A percentile compares a stretch with the other conserved stretches of the same genome.
phyloP scores from a whole-genome alignment of 345 rosid species.

The Pistacia atlantica region DNA sequence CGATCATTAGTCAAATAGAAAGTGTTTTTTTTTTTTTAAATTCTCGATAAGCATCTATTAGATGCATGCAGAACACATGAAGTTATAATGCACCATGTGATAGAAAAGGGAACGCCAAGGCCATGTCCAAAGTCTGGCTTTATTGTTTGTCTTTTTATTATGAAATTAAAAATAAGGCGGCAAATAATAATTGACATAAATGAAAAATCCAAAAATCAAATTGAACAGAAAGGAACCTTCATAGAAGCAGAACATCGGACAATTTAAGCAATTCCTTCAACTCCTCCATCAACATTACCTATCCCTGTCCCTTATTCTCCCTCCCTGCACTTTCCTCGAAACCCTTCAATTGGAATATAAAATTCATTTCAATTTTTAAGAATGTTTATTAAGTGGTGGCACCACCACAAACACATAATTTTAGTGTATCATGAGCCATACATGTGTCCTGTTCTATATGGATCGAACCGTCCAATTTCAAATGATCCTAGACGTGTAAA shows the following conservation, averaged over 20 bases:
- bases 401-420: neutral
- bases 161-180: neutral
- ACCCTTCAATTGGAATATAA: slow-evolving; percentile 7
- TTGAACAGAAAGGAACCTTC: slow-evolving; percentile 42
- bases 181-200: neutral
- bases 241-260: slow-evolving; percentile 30
- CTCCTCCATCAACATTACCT: neutral
- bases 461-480: slow-evolving; percentile 15
- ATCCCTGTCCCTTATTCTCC: neutral
- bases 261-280: slow-evolving; percentile 17
- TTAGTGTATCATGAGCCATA: neutral
- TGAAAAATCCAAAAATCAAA: slow-evolving; percentile 26
- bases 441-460: neutral
- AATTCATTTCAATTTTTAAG: no score
- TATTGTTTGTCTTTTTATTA: neutral
- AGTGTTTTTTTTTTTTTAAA: no score
- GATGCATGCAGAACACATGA: neutral
- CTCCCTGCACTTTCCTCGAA: slow-evolving; percentile 52
- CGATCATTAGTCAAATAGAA: no score
- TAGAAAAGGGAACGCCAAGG: neutral
- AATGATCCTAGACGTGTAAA: no score
- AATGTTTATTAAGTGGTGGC: neutral
- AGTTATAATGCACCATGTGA: neutral
- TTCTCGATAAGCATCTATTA: neutral
- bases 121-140: neutral